These are phyloP conservation scores for Phylloboletellus chloephorus DNA, from an alignment of 1,284 basidiomycete species.

Conservation along the genomic window DNA sequence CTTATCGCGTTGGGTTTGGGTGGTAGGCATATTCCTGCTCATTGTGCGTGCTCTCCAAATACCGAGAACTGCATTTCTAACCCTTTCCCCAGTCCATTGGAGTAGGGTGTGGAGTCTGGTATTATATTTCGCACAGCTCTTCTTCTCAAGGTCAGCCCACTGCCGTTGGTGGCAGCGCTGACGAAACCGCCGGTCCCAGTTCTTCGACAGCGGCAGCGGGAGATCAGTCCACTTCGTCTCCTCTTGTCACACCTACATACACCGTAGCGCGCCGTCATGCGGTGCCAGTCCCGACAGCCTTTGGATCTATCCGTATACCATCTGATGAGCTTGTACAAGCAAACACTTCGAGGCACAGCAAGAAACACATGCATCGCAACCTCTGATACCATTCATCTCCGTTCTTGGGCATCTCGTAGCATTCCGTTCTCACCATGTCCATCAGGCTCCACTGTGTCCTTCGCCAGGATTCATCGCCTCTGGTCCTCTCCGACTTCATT, in stretches of 20 bases:
- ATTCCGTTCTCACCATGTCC: conserved; percentile 3
- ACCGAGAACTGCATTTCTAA: neutral
- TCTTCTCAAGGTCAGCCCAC: conserved; percentile 47
- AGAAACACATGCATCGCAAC: conserved; percentile 11
- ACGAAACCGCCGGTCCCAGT: conserved; percentile 35
- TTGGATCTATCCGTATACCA: conserved; percentile 6
- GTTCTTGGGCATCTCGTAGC: neutral
- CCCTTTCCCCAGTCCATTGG: conserved; percentile 38
- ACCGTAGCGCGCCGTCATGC: conserved; percentile 38
- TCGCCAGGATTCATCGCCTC: conserved; percentile 3
- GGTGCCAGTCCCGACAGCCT: conserved; percentile 7
- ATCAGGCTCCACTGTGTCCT: conserved; percentile 4
- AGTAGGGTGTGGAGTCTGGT: conserved; percentile 53
- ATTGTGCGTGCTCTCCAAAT: conserved; percentile 36
- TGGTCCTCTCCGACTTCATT: conserved; percentile 4
- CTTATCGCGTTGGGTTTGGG: conserved; percentile 64
- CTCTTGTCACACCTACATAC: conserved; percentile 39
- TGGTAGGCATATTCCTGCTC: conserved; percentile 55
- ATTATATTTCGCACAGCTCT: conserved; percentile 51
- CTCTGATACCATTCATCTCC: conserved; percentile 10
- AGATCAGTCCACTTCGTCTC: conserved; percentile 20
- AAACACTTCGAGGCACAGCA: conserved; percentile 9
- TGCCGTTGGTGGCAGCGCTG: conserved; percentile 62
- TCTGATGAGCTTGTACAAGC: conserved; percentile 4
- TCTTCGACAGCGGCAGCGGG: conserved; percentile 15